Evolutionary conservation across 2,329 filamentous ascomycete species (phyloP).

Genomic region (Ascochyta koolunga): DNA sequence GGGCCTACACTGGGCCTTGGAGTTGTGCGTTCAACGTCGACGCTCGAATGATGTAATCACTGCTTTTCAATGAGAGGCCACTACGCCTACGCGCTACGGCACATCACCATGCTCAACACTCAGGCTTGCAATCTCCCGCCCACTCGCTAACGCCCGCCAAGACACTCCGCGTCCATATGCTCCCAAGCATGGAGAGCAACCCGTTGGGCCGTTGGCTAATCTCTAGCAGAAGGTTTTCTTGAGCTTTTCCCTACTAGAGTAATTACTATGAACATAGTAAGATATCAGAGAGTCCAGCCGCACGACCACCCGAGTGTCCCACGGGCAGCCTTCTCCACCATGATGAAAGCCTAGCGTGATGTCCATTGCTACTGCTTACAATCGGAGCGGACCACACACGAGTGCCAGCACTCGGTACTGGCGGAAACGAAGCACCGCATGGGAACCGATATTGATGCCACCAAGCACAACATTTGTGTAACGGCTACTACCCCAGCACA

Average conservation of each 20-base stretch:
- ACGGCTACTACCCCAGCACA: slow-evolving; percentile 32
- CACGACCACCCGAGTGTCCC: slow-evolving; percentile 16
- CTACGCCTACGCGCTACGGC: neutral
- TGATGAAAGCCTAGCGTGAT: slow-evolving; percentile 25
- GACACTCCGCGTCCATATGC: slow-evolving; percentile 13
- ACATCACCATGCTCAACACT: slow-evolving; percentile 18
- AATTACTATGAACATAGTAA: no score
- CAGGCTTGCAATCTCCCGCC: slow-evolving; percentile 17
- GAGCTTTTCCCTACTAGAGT: slow-evolving; percentile 18
- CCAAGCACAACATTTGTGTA: slow-evolving; percentile 36
- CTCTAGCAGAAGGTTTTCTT: slow-evolving; percentile 1
- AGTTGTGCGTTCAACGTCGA: neutral
- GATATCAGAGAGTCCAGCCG: slow-evolving; percentile 8
- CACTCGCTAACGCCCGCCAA: slow-evolving; percentile 1
- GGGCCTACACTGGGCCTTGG: no score
- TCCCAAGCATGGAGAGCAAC: slow-evolving; percentile 8
- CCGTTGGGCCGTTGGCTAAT: slow-evolving; percentile 16
- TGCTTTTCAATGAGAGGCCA: slow-evolving; percentile 2
- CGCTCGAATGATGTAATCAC: slow-evolving; percentile 7
- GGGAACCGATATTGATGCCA: slow-evolving; percentile 38
- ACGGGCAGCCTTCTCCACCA: slow-evolving; percentile 28
- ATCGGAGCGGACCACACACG: slow-evolving; percentile 19
- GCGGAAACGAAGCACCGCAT: slow-evolving; percentile 27
- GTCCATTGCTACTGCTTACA: slow-evolving; percentile 8
- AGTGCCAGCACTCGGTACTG: slow-evolving; percentile 13